Conservation (phyloP, 768 basidiomycete genomes). For the Galerina marginata region DNA sequence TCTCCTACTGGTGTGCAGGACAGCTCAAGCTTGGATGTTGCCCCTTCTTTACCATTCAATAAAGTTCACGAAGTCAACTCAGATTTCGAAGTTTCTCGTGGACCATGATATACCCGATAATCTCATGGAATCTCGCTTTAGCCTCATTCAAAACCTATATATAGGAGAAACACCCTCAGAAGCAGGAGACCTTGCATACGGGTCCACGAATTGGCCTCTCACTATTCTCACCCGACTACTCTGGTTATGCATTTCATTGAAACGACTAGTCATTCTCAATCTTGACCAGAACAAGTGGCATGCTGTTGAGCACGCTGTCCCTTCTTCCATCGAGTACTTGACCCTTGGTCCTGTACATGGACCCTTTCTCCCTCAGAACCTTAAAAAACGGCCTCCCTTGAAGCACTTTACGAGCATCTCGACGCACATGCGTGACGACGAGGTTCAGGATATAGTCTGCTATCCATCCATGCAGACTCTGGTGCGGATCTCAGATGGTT, state of each 20-base stretch:
- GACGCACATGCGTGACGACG: slow-evolving; percentile 41
- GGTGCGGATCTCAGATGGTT: slow-evolving; percentile 29
- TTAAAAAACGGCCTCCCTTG: slow-evolving; percentile 30
- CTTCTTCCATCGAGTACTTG: slow-evolving; percentile 34
- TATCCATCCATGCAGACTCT: slow-evolving; percentile 34
- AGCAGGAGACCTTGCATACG: slow-evolving; percentile 34
- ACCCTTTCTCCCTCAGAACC: slow-evolving; percentile 30
- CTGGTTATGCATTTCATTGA: slow-evolving; percentile 30
- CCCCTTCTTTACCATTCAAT: slow-evolving; percentile 32
- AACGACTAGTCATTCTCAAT: slow-evolving; percentile 33
- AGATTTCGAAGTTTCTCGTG: slow-evolving; percentile 26
- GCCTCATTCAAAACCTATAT: slow-evolving; percentile 35
- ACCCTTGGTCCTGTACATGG: slow-evolving; percentile 43
- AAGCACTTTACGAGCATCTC: slow-evolving; percentile 36
- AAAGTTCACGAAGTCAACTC: slow-evolving; percentile 21
- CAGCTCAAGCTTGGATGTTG: slow-evolving; percentile 21
- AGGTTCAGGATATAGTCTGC: slow-evolving; percentile 35
- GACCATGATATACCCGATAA: slow-evolving; percentile 25
- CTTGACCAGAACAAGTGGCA: slow-evolving; percentile 38
- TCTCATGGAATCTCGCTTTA: slow-evolving; percentile 22
- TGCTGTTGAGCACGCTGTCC: slow-evolving; percentile 34
- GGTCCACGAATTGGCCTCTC: slow-evolving; percentile 35
- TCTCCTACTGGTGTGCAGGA: slow-evolving; percentile 17
- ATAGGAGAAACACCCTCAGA: slow-evolving; percentile 28
- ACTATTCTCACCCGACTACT: slow-evolving; percentile 38